Base-by-base conservation (phyloP, 1,139 yeast species). In the Pneumocystis oryctolagi region DNA sequence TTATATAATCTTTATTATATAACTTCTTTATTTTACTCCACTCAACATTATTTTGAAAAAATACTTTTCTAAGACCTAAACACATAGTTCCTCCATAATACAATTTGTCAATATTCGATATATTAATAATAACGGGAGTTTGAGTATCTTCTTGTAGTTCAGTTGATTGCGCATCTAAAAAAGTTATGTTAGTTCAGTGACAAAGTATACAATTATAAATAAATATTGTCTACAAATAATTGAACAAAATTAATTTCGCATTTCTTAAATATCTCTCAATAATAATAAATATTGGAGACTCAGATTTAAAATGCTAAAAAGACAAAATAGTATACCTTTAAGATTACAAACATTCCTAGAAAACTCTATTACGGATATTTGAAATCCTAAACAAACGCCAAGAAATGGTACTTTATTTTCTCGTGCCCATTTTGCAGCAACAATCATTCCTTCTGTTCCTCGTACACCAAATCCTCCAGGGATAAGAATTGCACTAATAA, bases 11-110 rank as follows among this genome's bases (percentile, higher is more conserved):
- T 65, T 82, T 83, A 64, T 95, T 95, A 74, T 94, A 92, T 65
- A 94, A 80, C 76, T 83, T 81, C 74, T 89, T 84, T 71, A 92
- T 82, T 67, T 79, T 81, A 63, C 92, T 82, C 83, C 84, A 80
- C 69, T 86, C 84, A 59, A 88, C 76, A 68, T 79, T 84, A 16
- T 78, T 77, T 71, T 84, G 85, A 80, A 94, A 94, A 69, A 81
- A 82, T 60, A 97, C 89, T 69, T 90, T 83, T 75, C 96, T 89
- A 68, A 89, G 80, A 71, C 99, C 99, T 70, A 94, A 82, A 79
- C 99, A 85, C 99, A 94, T 94, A 64, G 97, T 92, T 70, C 99
- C 99, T 68, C 99, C 99, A 78, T 94, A 82, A 73, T 89, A 89
- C 68, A 87, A 84, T 78, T 89, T 94, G 76, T 89, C 95, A 67